Conservation (phyloP, 345 rosid species). For the Firmiana major region DNA sequence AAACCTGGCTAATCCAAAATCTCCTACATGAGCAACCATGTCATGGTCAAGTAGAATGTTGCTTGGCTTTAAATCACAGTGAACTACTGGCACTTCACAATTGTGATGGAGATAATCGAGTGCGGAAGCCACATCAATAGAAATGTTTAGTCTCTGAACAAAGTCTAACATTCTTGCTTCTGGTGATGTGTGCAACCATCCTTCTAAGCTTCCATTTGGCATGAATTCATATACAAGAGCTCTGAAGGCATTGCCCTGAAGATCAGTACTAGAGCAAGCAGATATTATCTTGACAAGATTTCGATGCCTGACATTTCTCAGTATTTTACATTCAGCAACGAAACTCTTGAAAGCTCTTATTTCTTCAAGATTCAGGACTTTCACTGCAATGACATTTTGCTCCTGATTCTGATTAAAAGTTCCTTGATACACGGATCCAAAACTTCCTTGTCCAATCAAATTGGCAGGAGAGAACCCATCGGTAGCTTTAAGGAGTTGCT, state of each 20-base stretch:
- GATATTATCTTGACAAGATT: constrained; percentile 11
- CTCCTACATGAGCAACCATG: constrained; percentile 24
- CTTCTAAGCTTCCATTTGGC: background rate
- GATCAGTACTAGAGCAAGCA: constrained; percentile 4
- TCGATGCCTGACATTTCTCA: background rate
- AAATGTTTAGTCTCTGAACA: constrained; percentile 30
- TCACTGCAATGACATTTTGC: background rate
- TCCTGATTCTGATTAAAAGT: background rate
- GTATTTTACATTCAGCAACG: background rate
- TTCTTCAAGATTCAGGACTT: constrained; percentile 2
- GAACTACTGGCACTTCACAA: constrained; percentile 16
- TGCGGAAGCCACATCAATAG: constrained; percentile 31
- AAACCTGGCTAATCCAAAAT: constrained; percentile 32
- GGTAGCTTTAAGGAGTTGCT: too few relatives aligned
- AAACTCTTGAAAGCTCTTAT: background rate
- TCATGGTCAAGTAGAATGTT: constrained; percentile 34
- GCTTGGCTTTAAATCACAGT: constrained; percentile 48
- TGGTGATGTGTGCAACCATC: background rate
- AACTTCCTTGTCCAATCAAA: too few relatives aligned
- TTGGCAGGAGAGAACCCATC: too few relatives aligned
- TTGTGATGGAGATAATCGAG: constrained; percentile 28
- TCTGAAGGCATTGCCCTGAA: constrained; percentile 1
- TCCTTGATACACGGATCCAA: too few relatives aligned
- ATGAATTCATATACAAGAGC: constrained; percentile 10
- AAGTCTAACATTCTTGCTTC: constrained; percentile 11